phyloP scores from a whole-genome alignment of 805 yeast species.

The Saturnispora halmiae region DNA sequence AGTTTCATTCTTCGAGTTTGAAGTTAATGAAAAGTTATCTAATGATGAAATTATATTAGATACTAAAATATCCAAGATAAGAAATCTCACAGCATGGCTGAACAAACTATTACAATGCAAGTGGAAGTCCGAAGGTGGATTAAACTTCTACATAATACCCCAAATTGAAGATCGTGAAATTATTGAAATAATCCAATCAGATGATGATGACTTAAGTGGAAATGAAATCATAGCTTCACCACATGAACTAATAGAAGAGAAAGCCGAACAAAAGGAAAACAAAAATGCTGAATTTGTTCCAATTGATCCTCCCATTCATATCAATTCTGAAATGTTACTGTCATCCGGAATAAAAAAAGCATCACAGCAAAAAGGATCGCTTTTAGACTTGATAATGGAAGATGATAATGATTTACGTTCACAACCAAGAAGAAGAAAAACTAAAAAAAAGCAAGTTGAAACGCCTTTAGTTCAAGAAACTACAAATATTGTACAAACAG shows the following conservation, averaged over 20 bases:
- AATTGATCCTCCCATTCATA: neutral
- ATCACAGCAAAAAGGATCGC: slow-evolving; percentile 1
- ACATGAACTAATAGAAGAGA: neutral
- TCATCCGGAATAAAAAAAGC: neutral
- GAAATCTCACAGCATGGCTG: slow-evolving; percentile 4
- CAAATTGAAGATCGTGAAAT: neutral
- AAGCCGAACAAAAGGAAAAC: neutral
- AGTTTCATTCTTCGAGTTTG: neutral
- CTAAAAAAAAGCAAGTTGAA: neutral
- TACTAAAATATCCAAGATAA: neutral
- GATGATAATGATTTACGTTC: slow-evolving; percentile 5
- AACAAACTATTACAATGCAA: neutral
- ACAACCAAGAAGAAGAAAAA: slow-evolving; percentile 3
- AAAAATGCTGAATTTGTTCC: neutral
- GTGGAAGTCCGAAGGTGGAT: slow-evolving; percentile 11
- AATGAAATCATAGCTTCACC: neutral
- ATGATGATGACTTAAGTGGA: neutral
- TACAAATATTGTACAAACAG: too few species aligned
- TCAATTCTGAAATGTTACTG: neutral
- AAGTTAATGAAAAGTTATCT: neutral
- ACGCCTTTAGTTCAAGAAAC: too few species aligned
- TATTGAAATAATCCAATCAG: neutral
- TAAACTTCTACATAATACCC: slow-evolving; percentile 8
- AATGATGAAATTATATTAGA: slow-evolving; percentile 4
- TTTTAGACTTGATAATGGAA: slow-evolving; percentile 5